Conservation (phyloP, 495 filamentous ascomycete species). For the Penicillium canariense region DNA sequence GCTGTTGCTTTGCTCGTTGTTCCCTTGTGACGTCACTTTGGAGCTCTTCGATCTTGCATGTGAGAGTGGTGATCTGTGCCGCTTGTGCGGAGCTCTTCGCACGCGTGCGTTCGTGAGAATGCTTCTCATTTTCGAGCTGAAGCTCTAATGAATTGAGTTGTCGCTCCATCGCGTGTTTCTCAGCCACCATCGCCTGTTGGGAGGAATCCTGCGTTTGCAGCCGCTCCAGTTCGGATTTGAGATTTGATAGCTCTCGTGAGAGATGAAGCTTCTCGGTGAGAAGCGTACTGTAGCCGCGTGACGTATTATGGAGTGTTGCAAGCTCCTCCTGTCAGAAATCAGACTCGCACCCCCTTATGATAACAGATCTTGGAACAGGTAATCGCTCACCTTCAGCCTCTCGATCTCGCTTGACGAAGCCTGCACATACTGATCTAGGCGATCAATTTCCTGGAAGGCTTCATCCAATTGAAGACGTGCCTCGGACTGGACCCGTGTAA, state of each 20-base stretch:
- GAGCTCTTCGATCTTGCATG: constrained; percentile 39
- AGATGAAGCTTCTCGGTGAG: constrained; percentile 75
- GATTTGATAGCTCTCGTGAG: constrained; percentile 62
- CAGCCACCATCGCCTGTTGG: constrained; percentile 62
- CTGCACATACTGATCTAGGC: constrained; percentile 54
- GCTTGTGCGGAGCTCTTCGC: constrained; percentile 45
- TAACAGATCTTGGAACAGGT: neutral
- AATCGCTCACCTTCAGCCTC: constrained; percentile 60
- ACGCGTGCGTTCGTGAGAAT: constrained; percentile 58
- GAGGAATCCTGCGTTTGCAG: constrained; percentile 65
- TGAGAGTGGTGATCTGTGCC: constrained; percentile 48
- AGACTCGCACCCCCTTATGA: neutral
- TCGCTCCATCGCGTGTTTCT: constrained; percentile 73
- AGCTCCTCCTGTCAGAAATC: constrained; percentile 60
- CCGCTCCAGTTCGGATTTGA: constrained; percentile 78
- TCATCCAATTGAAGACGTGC: constrained; percentile 56
- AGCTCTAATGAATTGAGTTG: constrained; percentile 72
- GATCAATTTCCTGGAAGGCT: constrained; percentile 52
- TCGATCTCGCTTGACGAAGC: constrained; percentile 61
- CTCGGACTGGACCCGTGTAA: constrained; percentile 53
- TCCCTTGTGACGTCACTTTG: constrained; percentile 47
- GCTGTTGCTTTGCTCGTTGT: constrained; percentile 35
- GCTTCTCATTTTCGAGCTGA: constrained; percentile 76
- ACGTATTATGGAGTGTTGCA: constrained; percentile 56
- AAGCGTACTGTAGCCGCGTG: constrained; percentile 65